phyloP scores from a whole-genome alignment of 2,329 filamentous ascomycete genomes.

The Penicillium capsulatum region DNA sequence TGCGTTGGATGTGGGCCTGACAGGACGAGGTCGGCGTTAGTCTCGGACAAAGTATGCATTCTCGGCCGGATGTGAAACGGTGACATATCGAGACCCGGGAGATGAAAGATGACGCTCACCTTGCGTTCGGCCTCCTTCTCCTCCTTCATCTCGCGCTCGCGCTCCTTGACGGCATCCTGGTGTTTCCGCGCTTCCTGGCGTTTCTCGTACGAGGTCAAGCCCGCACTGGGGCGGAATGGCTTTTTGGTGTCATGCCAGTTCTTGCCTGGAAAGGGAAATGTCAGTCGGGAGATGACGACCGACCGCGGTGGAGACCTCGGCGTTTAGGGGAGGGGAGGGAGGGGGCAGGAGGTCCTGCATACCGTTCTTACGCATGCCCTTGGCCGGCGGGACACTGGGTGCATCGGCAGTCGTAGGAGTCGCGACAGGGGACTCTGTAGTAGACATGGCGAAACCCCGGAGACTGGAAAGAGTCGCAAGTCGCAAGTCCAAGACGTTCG shows the following conservation, averaged over 20 bases:
- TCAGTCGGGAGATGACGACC: slow-evolving; percentile 14
- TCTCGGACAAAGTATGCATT: background rate
- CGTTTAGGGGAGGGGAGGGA: slow-evolving; percentile 5
- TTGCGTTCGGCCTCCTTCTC: slow-evolving; percentile 88
- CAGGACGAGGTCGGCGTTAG: slow-evolving; percentile 3
- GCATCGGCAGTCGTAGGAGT: background rate
- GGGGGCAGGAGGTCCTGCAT: slow-evolving; percentile 23
- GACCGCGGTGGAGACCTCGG: background rate
- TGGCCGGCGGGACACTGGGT: slow-evolving; percentile 24
- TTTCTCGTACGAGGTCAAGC: slow-evolving; percentile 74
- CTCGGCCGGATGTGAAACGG: too few relatives aligned
- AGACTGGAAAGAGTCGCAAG: background rate
- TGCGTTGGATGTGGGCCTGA: slow-evolving; percentile 69
- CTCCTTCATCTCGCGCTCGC: slow-evolving; percentile 91
- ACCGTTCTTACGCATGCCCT: slow-evolving; percentile 83
- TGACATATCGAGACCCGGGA: too few relatives aligned
- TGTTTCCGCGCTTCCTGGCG: slow-evolving; percentile 66
- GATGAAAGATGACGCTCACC: too few relatives aligned
- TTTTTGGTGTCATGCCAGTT: slow-evolving; percentile 85
- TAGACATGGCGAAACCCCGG: slow-evolving; percentile 2
- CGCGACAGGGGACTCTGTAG: slow-evolving; percentile 6
- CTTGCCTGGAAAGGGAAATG: slow-evolving; percentile 62
- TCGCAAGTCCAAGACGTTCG: slow-evolving; percentile 2
- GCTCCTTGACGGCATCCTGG: slow-evolving; percentile 75
- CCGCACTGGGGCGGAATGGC: slow-evolving; percentile 76